Conservation (phyloP, 2,329 filamentous ascomycete species). For the Xylariaceae sp. region DNA sequence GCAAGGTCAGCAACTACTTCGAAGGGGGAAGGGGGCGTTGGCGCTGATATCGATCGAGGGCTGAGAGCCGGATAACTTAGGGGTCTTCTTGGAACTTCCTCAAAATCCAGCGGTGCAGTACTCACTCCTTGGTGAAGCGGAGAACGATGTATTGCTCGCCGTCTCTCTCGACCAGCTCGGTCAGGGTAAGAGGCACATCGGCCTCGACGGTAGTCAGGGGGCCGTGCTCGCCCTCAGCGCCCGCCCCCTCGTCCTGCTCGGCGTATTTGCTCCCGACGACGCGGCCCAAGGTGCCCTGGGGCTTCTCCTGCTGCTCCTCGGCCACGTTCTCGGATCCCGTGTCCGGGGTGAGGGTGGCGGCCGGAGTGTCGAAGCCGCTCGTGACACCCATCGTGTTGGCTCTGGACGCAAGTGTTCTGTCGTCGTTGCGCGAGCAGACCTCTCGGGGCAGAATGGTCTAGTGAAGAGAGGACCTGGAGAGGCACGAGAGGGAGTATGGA, state of each 20-base stretch:
- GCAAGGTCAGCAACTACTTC: too few species aligned
- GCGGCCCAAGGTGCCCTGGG: slow-evolving; percentile 19
- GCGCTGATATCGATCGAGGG: too few species aligned
- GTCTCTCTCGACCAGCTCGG: slow-evolving; percentile 32
- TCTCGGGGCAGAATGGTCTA: neutral
- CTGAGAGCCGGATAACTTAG: too few species aligned
- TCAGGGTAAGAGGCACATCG: slow-evolving; percentile 41
- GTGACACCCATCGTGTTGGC: neutral
- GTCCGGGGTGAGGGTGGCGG: slow-evolving; percentile 2
- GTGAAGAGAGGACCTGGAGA: neutral
- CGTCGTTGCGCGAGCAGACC: neutral
- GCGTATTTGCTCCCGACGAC: slow-evolving; percentile 32
- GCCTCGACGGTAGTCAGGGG: slow-evolving; percentile 34
- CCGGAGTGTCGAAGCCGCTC: neutral
- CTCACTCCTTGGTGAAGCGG: slow-evolving; percentile 30
- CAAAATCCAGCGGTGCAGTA: too few species aligned
- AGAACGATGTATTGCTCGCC: slow-evolving; percentile 38
- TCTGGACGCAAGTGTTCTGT: neutral
- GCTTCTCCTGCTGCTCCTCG: slow-evolving; percentile 1
- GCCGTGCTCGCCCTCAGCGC: slow-evolving; percentile 26
- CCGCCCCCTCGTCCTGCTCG: slow-evolving; percentile 21
- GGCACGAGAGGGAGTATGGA: neutral
- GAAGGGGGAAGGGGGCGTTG: too few species aligned
- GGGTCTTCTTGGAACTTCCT: too few species aligned
- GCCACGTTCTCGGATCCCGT: neutral